These are phyloP conservation scores for Silene conica DNA, from an alignment of 148 eudicot species.

Conservation along the genomic window DNA sequence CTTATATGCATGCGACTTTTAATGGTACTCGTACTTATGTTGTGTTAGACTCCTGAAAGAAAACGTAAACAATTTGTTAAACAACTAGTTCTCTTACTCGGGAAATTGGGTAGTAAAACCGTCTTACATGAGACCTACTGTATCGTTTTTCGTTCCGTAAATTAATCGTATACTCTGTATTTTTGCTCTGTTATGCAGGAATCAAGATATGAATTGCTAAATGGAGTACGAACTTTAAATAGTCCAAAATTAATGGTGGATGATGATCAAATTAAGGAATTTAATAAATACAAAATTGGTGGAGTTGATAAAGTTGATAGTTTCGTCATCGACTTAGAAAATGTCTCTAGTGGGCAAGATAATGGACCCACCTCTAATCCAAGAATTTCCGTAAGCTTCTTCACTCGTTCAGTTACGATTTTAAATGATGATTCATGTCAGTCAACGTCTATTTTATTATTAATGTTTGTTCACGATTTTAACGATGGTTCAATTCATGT, in stretches of 20 bases:
- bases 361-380: slow-evolving; percentile 46
- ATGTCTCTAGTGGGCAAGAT: slow-evolving; percentile 41
- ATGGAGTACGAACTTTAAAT: slow-evolving; percentile 23
- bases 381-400: slow-evolving; percentile 50
- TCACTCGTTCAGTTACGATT: background rate
- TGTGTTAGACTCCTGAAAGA: too few species aligned
- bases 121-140: background rate
- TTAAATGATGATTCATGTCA: too few species aligned
- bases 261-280: slow-evolving; percentile 36
- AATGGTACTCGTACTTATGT: too few species aligned
- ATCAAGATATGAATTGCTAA: slow-evolving; percentile 18
- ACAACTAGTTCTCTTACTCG: too few species aligned
- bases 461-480: too few species aligned
- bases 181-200: slow-evolving; percentile 21
- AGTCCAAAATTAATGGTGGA: slow-evolving; percentile 29
- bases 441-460: too few species aligned
- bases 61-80: too few species aligned
- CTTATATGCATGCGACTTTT: too few species aligned
- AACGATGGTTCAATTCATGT: too few species aligned
- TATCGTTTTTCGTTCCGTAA: background rate
- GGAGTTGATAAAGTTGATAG: slow-evolving; percentile 36
- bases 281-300: slow-evolving; percentile 22
- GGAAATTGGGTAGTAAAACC: background rate
- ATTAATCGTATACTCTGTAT: background rate
- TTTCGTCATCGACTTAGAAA: slow-evolving; percentile 61